These are phyloP conservation scores for Microbotryum intermedium DNA, from an alignment of 1,284 basidiomycete genomes.

Conservation along the genomic window DNA sequence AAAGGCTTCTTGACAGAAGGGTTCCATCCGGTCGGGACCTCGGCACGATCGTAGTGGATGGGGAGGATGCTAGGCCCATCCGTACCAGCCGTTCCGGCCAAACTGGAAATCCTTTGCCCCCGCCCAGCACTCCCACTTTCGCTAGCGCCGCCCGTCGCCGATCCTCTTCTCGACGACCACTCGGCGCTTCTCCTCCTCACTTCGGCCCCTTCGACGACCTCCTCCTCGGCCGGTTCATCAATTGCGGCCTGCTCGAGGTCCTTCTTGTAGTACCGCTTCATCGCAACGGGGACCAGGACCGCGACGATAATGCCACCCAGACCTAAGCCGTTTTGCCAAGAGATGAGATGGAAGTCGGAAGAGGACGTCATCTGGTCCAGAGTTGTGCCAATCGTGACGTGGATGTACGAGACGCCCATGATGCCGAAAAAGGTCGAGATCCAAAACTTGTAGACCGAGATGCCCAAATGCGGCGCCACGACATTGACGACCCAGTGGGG, in stretches of 20 bases:
- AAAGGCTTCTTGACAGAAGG: no score
- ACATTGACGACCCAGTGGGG: slow-evolving; percentile 97
- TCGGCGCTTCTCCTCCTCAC: no score
- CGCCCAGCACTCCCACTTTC: no score
- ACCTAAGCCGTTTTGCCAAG: slow-evolving; percentile 43
- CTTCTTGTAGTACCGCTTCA: slow-evolving; percentile 38
- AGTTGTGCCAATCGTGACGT: slow-evolving; percentile 81
- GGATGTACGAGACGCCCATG: slow-evolving; percentile 83
- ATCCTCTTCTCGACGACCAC: no score
- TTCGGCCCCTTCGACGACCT: no score
- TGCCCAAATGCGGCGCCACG: slow-evolving; percentile 85
- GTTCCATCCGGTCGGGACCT: no score
- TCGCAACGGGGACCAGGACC: slow-evolving; percentile 79
- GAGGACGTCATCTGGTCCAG: slow-evolving; percentile 90
- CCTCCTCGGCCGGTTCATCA: neutral
- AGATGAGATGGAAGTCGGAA: slow-evolving; percentile 85
- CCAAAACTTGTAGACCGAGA: slow-evolving; percentile 79
- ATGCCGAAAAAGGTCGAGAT: slow-evolving; percentile 76
- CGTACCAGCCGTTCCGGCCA: no score
- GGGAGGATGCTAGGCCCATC: no score
- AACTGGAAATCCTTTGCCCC: no score
- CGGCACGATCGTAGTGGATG: no score
- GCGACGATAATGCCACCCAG: slow-evolving; percentile 57
- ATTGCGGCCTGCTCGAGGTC: slow-evolving; percentile 30
- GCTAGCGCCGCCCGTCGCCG: no score